Percentiles rank a stretch among this genome's conserved stretches.
Conservation (phyloP, 768 basidiomycete genomes). For the Pilatotrama ljubarskyi region DNA sequence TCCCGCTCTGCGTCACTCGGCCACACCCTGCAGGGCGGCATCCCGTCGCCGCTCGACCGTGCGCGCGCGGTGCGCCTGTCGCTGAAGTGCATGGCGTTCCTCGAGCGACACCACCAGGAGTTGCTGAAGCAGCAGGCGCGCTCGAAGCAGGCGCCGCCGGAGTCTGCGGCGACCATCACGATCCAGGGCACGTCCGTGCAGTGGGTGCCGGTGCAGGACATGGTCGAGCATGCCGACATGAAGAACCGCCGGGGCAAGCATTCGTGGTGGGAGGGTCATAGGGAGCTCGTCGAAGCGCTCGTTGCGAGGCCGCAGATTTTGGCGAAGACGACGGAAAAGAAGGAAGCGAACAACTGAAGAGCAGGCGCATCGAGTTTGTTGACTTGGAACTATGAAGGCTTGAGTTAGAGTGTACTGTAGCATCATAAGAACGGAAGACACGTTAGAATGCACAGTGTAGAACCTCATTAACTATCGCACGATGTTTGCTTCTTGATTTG, state of each 20-base stretch:
- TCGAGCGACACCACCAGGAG: constrained; percentile 74
- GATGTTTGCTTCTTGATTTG: no score
- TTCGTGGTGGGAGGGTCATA: constrained; percentile 76
- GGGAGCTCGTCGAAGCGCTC: constrained; percentile 71
- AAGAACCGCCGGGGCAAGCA: constrained; percentile 78
- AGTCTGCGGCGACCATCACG: constrained; percentile 87
- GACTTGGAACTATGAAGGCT: background rate
- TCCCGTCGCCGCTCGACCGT: constrained; percentile 94
- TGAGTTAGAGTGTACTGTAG: background rate
- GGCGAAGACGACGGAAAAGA: constrained; percentile 20
- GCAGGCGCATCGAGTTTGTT: background rate
- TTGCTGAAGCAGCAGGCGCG: constrained; percentile 54
- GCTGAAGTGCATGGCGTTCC: constrained; percentile 90
- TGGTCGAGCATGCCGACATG: constrained; percentile 89
- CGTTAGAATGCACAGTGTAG: background rate
- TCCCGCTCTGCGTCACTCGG: constrained; percentile 94
- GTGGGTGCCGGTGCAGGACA: constrained; percentile 84
- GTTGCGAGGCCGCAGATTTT: constrained; percentile 62
- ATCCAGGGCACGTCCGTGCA: constrained; percentile 80
- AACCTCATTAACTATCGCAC: no score
- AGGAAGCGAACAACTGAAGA: background rate
- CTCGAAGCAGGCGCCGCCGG: constrained; percentile 53
- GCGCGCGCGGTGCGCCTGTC: constrained; percentile 88
- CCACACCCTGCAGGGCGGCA: constrained; percentile 94
- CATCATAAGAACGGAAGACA: background rate